These are phyloP conservation scores for Elsinoe arachidis DNA, from an alignment of 2,329 filamentous ascomycete species.

Conservation along the genomic window DNA sequence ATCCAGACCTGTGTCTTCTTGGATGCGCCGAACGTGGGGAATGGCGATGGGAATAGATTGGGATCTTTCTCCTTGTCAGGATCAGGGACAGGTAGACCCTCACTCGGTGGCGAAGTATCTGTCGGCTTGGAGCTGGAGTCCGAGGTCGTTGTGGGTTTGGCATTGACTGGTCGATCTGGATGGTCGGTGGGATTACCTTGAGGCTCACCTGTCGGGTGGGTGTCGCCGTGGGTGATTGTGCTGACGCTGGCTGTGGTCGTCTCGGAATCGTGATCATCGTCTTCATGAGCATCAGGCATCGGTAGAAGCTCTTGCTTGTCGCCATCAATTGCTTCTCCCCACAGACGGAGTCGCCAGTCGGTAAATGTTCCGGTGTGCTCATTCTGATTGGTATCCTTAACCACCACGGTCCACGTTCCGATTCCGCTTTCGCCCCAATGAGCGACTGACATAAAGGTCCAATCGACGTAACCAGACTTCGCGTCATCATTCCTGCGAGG, in stretches of 20 bases:
- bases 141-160: constrained; percentile 41
- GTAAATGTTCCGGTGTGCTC: constrained; percentile 66
- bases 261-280: constrained; percentile 64
- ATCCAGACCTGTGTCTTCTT: constrained; percentile 90
- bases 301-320: constrained; percentile 65
- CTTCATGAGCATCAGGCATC: constrained; percentile 73
- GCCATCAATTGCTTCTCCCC: constrained; percentile 78
- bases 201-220: constrained; percentile 38
- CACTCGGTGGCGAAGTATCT: constrained; percentile 21
- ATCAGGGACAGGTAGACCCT: constrained; percentile 26
- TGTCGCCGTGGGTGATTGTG: constrained; percentile 48
- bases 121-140: constrained; percentile 20
- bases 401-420: constrained; percentile 82
- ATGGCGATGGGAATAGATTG: constrained; percentile 69
- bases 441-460: constrained; percentile 98
- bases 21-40: constrained; percentile 83
- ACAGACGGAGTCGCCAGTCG: constrained; percentile 91
- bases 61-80: constrained; percentile 31
- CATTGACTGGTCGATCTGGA: constrained; percentile 48
- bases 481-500: constrained; percentile 61
- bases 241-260: constrained; percentile 48
- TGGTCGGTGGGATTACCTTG: constrained; percentile 39
- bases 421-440: constrained; percentile 90
- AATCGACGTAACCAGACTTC: constrained; percentile 70
- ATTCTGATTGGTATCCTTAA: constrained; percentile 78